Evolutionary conservation across 2,329 filamentous ascomycete genomes (phyloP).

Genomic region (Claviceps monticola): DNA sequence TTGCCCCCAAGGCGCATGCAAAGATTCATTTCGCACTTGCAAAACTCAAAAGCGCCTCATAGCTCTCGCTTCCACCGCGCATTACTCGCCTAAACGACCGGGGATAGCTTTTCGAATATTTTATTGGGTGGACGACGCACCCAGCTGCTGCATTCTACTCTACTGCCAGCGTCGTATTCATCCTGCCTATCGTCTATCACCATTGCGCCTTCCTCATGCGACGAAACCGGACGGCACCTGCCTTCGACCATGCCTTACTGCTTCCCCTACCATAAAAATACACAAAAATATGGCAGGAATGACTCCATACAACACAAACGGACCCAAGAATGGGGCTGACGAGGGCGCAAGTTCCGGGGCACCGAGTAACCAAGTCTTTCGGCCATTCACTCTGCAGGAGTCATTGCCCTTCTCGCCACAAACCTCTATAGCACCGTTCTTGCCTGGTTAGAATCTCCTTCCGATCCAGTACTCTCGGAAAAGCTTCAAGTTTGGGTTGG

Average conservation of each 20-base stretch:
- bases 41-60: not conserved
- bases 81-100: not conserved
- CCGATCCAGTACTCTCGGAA: too few relatives aligned
- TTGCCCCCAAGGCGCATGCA: not conserved
- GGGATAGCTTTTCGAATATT: not conserved
- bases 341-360: slow-evolving; percentile 12
- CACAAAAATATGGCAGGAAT: slow-evolving; percentile 19
- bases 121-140: not conserved
- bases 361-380: slow-evolving; percentile 15
- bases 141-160: not conserved
- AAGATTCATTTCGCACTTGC: not conserved
- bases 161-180: slow-evolving; percentile 1
- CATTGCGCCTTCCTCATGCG: slow-evolving; percentile 13
- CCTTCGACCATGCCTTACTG: slow-evolving; percentile 18
- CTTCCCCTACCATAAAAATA: slow-evolving; percentile 13
- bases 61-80: not conserved
- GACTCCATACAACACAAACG: slow-evolving; percentile 17
- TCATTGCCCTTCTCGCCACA: slow-evolving; percentile 73
- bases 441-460: slow-evolving; percentile 42
- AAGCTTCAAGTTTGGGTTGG: not conserved
- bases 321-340: slow-evolving; percentile 20
- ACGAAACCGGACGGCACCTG: slow-evolving; percentile 14
- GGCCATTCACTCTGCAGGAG: slow-evolving; percentile 54
- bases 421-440: slow-evolving; percentile 66
- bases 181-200: slow-evolving; percentile 1